Evolutionary conservation across 192 early-diverging fungal genomes (phyloP).

Genomic region (Gamsiella multidivaricata): DNA sequence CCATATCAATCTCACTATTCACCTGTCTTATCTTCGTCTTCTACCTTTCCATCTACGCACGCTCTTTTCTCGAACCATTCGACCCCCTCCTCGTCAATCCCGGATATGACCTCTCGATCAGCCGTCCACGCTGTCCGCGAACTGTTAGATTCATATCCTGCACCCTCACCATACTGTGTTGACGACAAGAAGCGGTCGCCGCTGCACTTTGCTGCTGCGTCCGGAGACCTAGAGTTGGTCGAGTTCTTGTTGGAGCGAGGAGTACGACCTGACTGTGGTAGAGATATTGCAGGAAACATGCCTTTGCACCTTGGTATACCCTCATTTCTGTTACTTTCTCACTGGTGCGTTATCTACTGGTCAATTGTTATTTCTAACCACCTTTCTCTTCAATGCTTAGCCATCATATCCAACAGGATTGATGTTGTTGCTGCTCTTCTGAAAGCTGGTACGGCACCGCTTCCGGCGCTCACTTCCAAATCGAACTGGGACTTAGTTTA

Average conservation of each 20-base stretch:
- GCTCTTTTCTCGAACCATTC: conserved; percentile 5
- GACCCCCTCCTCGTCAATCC: background rate
- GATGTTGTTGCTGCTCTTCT: conserved; percentile 46
- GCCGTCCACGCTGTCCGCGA: conserved; percentile 47
- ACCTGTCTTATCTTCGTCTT: conserved; percentile 18
- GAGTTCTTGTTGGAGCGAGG: conserved; percentile 50
- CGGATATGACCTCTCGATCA: background rate
- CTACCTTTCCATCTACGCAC: conserved; percentile 6
- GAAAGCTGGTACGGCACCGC: conserved; percentile 28
- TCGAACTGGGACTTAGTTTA: too few relatives aligned
- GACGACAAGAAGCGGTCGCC: conserved; percentile 53
- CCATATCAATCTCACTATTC: conserved; percentile 27
- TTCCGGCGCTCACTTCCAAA: background rate
- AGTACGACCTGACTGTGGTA: conserved; percentile 45
- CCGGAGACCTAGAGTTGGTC: conserved; percentile 46
- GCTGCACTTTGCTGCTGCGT: conserved; percentile 48
- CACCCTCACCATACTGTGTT: conserved; percentile 46
- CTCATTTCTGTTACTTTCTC: background rate
- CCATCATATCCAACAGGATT: conserved; percentile 47
- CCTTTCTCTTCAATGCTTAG: background rate
- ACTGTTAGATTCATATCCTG: conserved; percentile 45
- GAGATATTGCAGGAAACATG: conserved; percentile 53
- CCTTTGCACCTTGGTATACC: conserved; percentile 41
- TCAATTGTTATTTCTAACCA: background rate
- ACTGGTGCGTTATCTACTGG: too few relatives aligned